A percentile compares a stretch with the other conserved stretches of the same genome.
phyloP scores from a whole-genome alignment of 2,329 filamentous ascomycete genomes.

The Neophaeococcomyces aloes region DNA sequence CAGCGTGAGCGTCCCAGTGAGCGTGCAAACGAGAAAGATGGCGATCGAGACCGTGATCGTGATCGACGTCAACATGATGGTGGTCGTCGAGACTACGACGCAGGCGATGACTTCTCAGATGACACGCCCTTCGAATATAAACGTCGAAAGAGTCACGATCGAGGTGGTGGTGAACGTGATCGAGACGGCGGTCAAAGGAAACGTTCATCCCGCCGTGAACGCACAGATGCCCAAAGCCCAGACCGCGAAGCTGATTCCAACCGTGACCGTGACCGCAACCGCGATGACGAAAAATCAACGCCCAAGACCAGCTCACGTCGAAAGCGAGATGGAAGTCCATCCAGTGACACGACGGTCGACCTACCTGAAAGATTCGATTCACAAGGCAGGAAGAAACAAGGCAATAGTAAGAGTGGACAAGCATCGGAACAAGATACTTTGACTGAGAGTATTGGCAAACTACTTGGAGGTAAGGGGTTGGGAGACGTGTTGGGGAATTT shows the following conservation, averaged over 20 bases:
- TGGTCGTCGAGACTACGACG: conserved; percentile 5
- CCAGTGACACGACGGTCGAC: conserved; percentile 36
- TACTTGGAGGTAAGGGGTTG: conserved; percentile 26
- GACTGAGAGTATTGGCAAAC: conserved; percentile 27
- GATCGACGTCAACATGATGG: conserved; percentile 16
- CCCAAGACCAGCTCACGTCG: conserved; percentile 10
- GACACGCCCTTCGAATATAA: conserved; percentile 16
- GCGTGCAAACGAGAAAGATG: conserved; percentile 34
- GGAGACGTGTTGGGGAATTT: neutral
- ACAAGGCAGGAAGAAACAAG: conserved; percentile 29
- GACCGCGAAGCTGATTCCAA: conserved; percentile 6
- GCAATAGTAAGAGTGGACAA: conserved; percentile 19
- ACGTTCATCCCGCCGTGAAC: conserved; percentile 1
- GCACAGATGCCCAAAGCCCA: neutral
- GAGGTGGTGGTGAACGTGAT: conserved; percentile 6
- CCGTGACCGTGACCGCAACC: conserved; percentile 1
- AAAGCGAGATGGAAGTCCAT: conserved; percentile 17
- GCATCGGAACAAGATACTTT: conserved; percentile 22
- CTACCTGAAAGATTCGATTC: conserved; percentile 36
- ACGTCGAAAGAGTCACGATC: conserved; percentile 7
- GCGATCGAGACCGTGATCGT: conserved; percentile 23
- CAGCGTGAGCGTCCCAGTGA: conserved; percentile 17
- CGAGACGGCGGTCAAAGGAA: conserved; percentile 3
- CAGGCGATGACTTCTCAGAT: conserved; percentile 12
- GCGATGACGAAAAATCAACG: conserved; percentile 6